Percentiles rank a stretch among this genome's conserved stretches.
phyloP scores from a whole-genome alignment of 2,329 filamentous ascomycete genomes.

The Colletotrichum cereale region DNA sequence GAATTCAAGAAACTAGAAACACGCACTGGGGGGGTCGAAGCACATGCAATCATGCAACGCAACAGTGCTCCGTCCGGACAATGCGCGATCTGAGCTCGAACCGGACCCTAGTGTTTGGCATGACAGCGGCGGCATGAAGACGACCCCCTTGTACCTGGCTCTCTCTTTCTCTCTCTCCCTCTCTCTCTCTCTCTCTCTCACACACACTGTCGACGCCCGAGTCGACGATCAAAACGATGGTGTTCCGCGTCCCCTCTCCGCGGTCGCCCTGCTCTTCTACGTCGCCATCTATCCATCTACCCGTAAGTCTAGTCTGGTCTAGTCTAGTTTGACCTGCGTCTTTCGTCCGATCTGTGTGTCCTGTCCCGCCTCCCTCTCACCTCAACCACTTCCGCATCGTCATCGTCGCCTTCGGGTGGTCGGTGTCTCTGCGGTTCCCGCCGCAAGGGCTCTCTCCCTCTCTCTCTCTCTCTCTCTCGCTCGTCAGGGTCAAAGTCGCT shows the following conservation, averaged over 20 bases:
- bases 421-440: conserved; percentile 14
- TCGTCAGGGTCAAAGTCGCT: not conserved
- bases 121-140: conserved; percentile 35
- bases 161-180: not conserved
- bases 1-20: conserved; percentile 5
- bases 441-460: not conserved
- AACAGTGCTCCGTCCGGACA: conserved; percentile 14
- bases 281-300: conserved; percentile 27
- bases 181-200: not conserved
- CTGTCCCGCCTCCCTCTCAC: not conserved
- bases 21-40: conserved; percentile 3
- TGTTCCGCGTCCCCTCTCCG: conserved; percentile 12
- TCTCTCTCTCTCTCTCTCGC: not conserved
- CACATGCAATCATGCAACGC: conserved; percentile 19
- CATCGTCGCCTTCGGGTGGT: not conserved
- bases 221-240: not conserved
- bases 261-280: conserved; percentile 23
- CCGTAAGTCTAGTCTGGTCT: conserved; percentile 35
- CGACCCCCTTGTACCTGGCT: conserved; percentile 11
- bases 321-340: no score
- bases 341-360: not conserved
- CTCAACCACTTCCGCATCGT: not conserved
- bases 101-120: conserved; percentile 24
- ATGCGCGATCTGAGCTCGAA: conserved; percentile 2
- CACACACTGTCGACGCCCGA: not conserved